Conservation (phyloP, 1,284 basidiomycete species). For the Apiotrichum sp. region DNA sequence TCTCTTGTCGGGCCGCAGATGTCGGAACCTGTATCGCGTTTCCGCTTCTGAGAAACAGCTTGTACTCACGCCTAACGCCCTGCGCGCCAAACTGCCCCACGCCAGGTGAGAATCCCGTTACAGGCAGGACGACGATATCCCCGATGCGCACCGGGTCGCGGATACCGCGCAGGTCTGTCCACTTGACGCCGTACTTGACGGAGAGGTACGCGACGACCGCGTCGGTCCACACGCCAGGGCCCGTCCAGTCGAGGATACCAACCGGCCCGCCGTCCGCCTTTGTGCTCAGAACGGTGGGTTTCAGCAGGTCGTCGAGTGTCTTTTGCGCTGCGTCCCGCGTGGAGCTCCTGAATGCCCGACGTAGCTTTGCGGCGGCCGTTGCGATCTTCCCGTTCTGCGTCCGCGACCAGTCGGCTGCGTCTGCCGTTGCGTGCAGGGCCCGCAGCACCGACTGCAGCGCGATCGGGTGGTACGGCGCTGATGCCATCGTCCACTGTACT, state of each 20-base stretch:
- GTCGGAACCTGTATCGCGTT: no score
- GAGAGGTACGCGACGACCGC: slow-evolving; percentile 38
- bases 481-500: slow-evolving; percentile 48
- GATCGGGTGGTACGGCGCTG: slow-evolving; percentile 41
- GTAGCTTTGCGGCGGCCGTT: neutral
- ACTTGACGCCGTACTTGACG: slow-evolving; percentile 35
- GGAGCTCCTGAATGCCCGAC: slow-evolving; percentile 4
- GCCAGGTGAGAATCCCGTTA: slow-evolving; percentile 47
- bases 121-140: slow-evolving; percentile 45
- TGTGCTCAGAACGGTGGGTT: slow-evolving; percentile 26
- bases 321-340: neutral
- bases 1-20: no score
- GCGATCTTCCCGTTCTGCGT: neutral
- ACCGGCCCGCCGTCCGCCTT: slow-evolving; percentile 37
- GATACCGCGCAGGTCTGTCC: slow-evolving; percentile 42
- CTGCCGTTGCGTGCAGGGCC: slow-evolving; percentile 34
- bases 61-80: slow-evolving; percentile 23
- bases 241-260: slow-evolving; percentile 46
- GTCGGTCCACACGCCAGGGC: slow-evolving; percentile 47
- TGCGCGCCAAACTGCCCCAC: slow-evolving; percentile 45
- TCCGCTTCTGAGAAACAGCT: neutral
- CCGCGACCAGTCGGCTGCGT: slow-evolving; percentile 33
- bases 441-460: slow-evolving; percentile 34
- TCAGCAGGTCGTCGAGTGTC: slow-evolving; percentile 4
- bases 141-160: slow-evolving; percentile 39